Base-by-base conservation (phyloP, 176 grass and related monocot species). In the Poa annua region DNA sequence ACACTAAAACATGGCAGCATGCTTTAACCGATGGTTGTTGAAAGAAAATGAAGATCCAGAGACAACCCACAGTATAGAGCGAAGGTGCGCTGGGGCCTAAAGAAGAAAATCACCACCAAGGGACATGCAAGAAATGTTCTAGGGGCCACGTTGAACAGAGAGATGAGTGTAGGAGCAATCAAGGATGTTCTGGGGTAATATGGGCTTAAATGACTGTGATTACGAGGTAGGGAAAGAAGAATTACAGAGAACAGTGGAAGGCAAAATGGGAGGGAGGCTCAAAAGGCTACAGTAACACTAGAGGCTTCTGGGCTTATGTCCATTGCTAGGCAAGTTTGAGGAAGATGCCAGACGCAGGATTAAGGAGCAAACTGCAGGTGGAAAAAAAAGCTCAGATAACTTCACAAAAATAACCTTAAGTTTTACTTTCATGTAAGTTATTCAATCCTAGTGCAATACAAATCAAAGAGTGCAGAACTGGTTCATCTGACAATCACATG, bases 361-460 rank as follows among this genome's bases (percentile, higher is more conserved):
- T 80, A 32, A 5, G 17, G 25, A 69, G n/a, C 3, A 35, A 6
- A 9, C 12, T 49, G 8, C 33, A 76, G 50, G 59, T 16, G 1
- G 55, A 64, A 64, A 8, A 5, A 51, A 62, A 86, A 26, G 20
- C 2, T 36, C 35, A 39, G 38, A 39, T 8, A 39, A 39, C 38
- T 39, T 36, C 35, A 36, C 35, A 36, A 36, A 36, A 36, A 36
- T 36, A 36, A 36, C 35, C 35, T 36, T 36, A 36, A 3, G 55
- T 63, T 80, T 49, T 12, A 42, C 25, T 53, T 2, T 63, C 17
- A 86, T 5, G 67, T 52, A 80, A 74, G 45, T 20, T 9, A 80
- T 64, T 86, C 72, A 20, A 57, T 32, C n/a, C 5, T 26, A 71
- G 6, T 36, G 34, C 24, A 67, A 44, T 71, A 10, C 2, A 80